Percentiles rank a stretch among this genome's conserved stretches.
These are phyloP conservation scores for Gentiana macrophylla DNA, from an alignment of 257 asterid genomes.

Conservation along the genomic window DNA sequence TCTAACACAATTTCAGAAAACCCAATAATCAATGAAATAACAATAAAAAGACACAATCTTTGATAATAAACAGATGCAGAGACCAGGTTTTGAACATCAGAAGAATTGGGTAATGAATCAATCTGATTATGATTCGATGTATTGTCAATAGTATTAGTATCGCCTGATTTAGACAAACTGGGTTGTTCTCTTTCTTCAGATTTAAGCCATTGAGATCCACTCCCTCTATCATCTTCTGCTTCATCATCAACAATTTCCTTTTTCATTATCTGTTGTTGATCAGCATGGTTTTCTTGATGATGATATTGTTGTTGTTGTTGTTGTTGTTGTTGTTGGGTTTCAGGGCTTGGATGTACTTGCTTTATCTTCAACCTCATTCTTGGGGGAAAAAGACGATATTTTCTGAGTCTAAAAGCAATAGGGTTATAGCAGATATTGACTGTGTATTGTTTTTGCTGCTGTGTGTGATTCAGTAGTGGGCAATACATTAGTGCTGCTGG, in stretches of 20 bases:
- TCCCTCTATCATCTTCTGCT: conserved; percentile 8
- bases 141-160: conserved; percentile 3
- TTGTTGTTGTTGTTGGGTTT: conserved; percentile 49
- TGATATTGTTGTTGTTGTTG: conserved; percentile 13
- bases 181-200: conserved; percentile 6
- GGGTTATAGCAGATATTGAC: too few species aligned
- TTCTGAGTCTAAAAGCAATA: too few species aligned
- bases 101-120: conserved; percentile 16
- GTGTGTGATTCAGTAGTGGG: too few species aligned
- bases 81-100: conserved; percentile 18
- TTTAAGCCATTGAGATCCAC: conserved; percentile 13
- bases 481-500: too few species aligned
- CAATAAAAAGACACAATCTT: background rate
- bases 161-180: background rate
- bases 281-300: conserved; percentile 20
- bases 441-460: too few species aligned
- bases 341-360: conserved; percentile 38
- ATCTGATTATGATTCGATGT: conserved; percentile 3
- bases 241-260: conserved; percentile 7
- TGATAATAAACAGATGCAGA: background rate
- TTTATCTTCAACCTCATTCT: conserved; percentile 49
- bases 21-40: background rate
- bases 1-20: conserved; percentile 32
- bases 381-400: background rate
- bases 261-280: conserved; percentile 18